Base-by-base conservation (phyloP, 2,329 filamentous ascomycete genomes). In the Fusarium metavorans region DNA sequence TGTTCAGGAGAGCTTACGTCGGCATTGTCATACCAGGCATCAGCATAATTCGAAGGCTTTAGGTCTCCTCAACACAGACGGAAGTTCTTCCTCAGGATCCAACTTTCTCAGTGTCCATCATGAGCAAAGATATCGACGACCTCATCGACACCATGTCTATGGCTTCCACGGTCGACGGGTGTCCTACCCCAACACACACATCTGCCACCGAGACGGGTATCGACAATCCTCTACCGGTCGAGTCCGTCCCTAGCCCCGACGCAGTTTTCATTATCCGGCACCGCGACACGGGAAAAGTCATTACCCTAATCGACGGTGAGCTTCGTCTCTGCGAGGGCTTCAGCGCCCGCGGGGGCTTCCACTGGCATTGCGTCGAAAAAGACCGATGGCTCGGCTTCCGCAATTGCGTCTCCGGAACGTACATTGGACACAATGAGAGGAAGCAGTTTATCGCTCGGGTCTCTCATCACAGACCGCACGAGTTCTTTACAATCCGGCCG, bases 361-460 rank as follows among this genome's bases (percentile, higher is more conserved):
- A 84, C 54, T 85, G 84, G 84, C 60, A 70, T 23, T 85, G 84
- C 60, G 78, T 82, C 18, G 82, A 84, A 39, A 78, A 73, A 32
- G 76, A 82, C 6, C 81, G 83, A 3, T 85, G 82, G 82, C 70
- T 84, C 0, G 84, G 83, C 0, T 85, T 85, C 60, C 76, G 76
- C 25, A 83, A 84, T 67, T 77, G 76, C 20, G 77, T 80, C 4
- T 82, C 81, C 2, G 78, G 80, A 0, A 80, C 67, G 2, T 80
- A 81, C 32, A 77, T 84, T 5, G 83, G 83, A 1, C 81, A 83
- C 32, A 72, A 82, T 57, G 67, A 66, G n/a, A 50, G 50, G 2
- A 69, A 66, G 32, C 70, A 54, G 6, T 80, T 81, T 25, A 56
- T 78, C 30, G 78, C 79, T 1, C 67, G 56, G 18, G 80, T 71